Base-by-base conservation (phyloP, 1,284 basidiomycete genomes). In the Pseudozyma flocculosa region DNA sequence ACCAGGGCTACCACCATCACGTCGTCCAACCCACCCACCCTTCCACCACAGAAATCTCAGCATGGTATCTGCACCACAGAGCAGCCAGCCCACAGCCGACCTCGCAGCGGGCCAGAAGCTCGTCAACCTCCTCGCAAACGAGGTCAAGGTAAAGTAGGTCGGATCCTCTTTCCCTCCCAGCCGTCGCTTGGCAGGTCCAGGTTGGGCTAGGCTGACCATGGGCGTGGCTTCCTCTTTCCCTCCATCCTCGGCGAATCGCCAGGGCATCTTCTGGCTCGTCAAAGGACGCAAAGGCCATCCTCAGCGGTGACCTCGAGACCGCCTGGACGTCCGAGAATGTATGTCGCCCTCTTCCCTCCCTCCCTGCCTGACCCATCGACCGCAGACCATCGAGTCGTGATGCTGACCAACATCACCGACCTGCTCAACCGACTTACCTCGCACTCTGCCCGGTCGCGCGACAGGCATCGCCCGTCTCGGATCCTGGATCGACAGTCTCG, bases 241-340 rank as follows among this genome's bases (percentile, higher is more conserved):
- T 38, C 7, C 17, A 38, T 40, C 18, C 39, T 40, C 19, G 39
- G 4, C 38, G 14, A 15, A 24, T 34, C 10, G 15, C n/a, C 42
- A 61, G 56, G 41, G 61, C 56, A 8, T 64, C 61, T 14, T 64
- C 61, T 14, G 65, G 65, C 10, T 21, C 56, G 13, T 56, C 56
- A 2, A 68, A 64, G 37, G 54, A 57, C 22, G 61, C 40, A n/a
- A 63, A 58, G 37, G 54, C 42, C 40, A 47, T 68, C 24, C 61
- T 68, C 30, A 53, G 57, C 42, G 65, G 49, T 4, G 53, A 50
- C 4, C 9, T 45, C 19, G 65, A 68, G 49, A 61, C 65, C 15
- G 64, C 61, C 40, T 68, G 65, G 65, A 61, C 56, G 19, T 60
- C 57, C 7, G 65, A 61, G 34, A 54, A 58, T n/a, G 48, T 57